phyloP scores from a whole-genome alignment of 176 grass and related monocot species.

The Oryza glumipatula region DNA sequence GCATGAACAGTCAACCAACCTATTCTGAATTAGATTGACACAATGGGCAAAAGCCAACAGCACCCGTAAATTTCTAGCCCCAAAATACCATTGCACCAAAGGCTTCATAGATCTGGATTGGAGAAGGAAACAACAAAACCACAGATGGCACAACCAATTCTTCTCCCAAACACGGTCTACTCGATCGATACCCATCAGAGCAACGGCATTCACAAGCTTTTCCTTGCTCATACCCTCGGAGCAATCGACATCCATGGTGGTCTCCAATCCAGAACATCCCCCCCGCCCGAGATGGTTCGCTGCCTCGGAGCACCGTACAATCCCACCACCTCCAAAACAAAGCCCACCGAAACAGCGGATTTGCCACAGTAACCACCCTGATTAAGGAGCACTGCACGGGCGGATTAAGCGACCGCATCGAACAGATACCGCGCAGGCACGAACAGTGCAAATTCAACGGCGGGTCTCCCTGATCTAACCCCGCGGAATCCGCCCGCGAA shows the following conservation, averaged over 20 bases:
- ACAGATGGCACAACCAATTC: constrained; percentile 23
- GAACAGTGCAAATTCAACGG: constrained; percentile 46
- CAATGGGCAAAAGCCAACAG: neutral
- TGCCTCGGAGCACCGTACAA: constrained; percentile 23
- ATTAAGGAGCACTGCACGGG: constrained; percentile 32
- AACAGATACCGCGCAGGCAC: constrained; percentile 14
- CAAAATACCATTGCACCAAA: constrained; percentile 37
- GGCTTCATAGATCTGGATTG: constrained; percentile 48
- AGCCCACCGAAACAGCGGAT: constrained; percentile 34
- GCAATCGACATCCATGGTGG: constrained; percentile 11
- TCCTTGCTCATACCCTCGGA: constrained; percentile 11
- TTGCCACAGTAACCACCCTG: constrained; percentile 27
- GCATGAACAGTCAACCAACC: constrained; percentile 4
- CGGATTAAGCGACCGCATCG: constrained; percentile 32
- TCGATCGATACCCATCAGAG: constrained; percentile 12
- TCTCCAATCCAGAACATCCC: constrained; percentile 22
- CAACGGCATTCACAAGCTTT: constrained; percentile 19
- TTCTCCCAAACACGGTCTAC: constrained; percentile 15
- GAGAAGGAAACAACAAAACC: constrained; percentile 21
- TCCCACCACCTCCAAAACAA: neutral
- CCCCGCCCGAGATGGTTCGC: constrained; percentile 17
- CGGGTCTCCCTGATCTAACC: constrained; percentile 45
- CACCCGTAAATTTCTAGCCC: neutral
- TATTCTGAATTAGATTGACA: neutral
- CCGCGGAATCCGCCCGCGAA: constrained; percentile 32